Evolutionary conservation across 169 alveolate genomes (phyloP).

Genomic region (Plasmodium vinckei): DNA sequence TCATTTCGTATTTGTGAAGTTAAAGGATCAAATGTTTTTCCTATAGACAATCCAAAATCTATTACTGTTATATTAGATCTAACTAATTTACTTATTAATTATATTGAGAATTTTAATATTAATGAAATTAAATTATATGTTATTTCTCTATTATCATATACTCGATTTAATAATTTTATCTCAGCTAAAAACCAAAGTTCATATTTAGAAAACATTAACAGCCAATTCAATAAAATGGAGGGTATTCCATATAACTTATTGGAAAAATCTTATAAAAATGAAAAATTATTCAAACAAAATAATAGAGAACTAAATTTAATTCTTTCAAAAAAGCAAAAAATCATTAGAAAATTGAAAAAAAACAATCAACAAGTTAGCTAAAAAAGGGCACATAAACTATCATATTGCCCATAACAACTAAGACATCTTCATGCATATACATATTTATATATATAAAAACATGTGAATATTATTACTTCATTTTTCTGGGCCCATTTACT

Average conservation of each 20-base stretch:
- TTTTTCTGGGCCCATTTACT: background rate
- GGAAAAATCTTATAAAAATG: conserved; percentile 11
- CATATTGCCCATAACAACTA: too few species aligned
- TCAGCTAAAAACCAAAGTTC: conserved; percentile 7
- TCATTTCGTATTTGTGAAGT: conserved; percentile 66
- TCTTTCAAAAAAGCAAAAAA: conserved; percentile 16
- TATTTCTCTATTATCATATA: conserved; percentile 37
- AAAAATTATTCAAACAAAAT: conserved; percentile 10
- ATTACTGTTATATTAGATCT: conserved; percentile 32
- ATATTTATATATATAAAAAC: background rate
- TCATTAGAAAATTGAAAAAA: conserved; percentile 10
- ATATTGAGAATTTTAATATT: conserved; percentile 22
- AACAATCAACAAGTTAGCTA: conserved; percentile 13
- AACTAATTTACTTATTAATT: conserved; percentile 32
- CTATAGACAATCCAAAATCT: conserved; percentile 14
- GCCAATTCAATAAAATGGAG: background rate
- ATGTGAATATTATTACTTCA: background rate
- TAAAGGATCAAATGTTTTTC: conserved; percentile 15
- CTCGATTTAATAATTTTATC: conserved; percentile 26
- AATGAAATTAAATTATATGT: background rate
- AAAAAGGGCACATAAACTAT: background rate
- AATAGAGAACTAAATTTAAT: conserved; percentile 1
- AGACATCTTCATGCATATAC: background rate
- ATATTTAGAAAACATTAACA: conserved; percentile 20
- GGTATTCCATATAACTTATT: conserved; percentile 9